Evolutionary conservation across 768 basidiomycete species (phyloP).

Genomic region (Boletus rufocinnamomeus): DNA sequence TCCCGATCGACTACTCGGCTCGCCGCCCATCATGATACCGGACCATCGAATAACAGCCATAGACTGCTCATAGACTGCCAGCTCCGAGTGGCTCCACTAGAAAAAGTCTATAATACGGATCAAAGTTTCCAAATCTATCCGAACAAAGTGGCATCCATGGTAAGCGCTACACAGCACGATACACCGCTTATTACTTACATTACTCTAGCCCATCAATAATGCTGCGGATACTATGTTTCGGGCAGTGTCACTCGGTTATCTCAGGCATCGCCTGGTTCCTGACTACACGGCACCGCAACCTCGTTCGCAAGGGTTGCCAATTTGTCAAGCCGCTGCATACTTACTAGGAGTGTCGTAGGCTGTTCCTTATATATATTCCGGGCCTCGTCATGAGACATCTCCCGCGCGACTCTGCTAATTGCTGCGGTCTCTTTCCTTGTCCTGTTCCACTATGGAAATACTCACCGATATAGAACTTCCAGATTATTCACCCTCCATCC

Average conservation of each 20-base stretch:
- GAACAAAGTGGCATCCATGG: neutral
- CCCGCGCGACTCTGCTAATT: constrained; percentile 1
- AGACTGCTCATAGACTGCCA: neutral
- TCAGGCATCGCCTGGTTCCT: constrained; percentile 23
- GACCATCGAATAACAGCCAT: neutral
- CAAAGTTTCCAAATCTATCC: constrained; percentile 9
- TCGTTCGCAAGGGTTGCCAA: constrained; percentile 2
- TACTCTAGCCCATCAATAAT: constrained; percentile 1
- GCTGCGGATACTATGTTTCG: constrained; percentile 8
- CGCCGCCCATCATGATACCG: neutral
- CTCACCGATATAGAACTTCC: constrained; percentile 38
- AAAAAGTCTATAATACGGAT: neutral
- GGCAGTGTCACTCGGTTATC: constrained; percentile 11
- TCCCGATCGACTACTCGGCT: neutral
- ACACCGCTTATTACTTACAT: constrained; percentile 8
- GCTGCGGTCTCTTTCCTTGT: constrained; percentile 1
- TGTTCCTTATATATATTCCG: constrained; percentile 27
- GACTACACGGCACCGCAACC: constrained; percentile 15
- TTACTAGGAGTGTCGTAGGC: constrained; percentile 6
- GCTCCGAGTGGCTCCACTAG: neutral
- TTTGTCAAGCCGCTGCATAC: constrained; percentile 7
- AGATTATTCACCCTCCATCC: constrained; percentile 53
- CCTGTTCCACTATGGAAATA: constrained; percentile 17
- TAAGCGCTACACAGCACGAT: constrained; percentile 6
- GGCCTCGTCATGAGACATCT: neutral